Evolutionary conservation across 2,329 filamentous ascomycete genomes (phyloP).

Genomic region (Hypomyces perniciosus): DNA sequence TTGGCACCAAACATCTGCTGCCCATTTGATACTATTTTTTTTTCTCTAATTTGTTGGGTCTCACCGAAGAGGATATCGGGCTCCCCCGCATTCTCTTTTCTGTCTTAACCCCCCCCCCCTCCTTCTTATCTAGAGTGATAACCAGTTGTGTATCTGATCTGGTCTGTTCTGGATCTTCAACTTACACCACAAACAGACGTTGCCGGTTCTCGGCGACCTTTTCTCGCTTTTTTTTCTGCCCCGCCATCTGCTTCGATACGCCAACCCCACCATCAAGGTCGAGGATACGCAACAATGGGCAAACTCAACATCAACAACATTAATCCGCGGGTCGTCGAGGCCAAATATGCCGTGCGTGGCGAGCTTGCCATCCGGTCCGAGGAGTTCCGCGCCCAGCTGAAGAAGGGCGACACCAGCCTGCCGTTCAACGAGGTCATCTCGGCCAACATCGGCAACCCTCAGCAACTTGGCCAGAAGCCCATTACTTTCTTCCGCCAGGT

Average conservation of each 20-base stretch:
- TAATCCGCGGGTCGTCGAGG: slow-evolving; percentile 79
- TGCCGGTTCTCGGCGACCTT: slow-evolving; percentile 10
- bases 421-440: slow-evolving; percentile 90
- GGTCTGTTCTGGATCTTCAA: neutral
- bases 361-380: slow-evolving; percentile 93
- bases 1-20: slow-evolving; percentile 2
- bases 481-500: slow-evolving; percentile 99
- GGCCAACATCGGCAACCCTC: slow-evolving; percentile 98
- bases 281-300: slow-evolving; percentile 29
- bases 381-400: slow-evolving; percentile 72
- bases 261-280: slow-evolving; percentile 29
- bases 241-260: slow-evolving; percentile 16
- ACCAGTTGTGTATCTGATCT: neutral
- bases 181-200: slow-evolving; percentile 7
- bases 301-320: slow-evolving; percentile 76
- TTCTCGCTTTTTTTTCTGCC: slow-evolving; percentile 8
- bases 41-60: too few relatives aligned
- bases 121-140: too few relatives aligned
- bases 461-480: slow-evolving; percentile 98
- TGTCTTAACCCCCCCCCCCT: neutral
- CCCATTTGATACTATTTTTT: too few relatives aligned
- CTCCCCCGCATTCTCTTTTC: too few relatives aligned
- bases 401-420: slow-evolving; percentile 51
- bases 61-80: too few relatives aligned
- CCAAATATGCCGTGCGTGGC: slow-evolving; percentile 94